Conservation (phyloP, 2,329 filamentous ascomycete species). For the Botryotinia narcissicola region DNA sequence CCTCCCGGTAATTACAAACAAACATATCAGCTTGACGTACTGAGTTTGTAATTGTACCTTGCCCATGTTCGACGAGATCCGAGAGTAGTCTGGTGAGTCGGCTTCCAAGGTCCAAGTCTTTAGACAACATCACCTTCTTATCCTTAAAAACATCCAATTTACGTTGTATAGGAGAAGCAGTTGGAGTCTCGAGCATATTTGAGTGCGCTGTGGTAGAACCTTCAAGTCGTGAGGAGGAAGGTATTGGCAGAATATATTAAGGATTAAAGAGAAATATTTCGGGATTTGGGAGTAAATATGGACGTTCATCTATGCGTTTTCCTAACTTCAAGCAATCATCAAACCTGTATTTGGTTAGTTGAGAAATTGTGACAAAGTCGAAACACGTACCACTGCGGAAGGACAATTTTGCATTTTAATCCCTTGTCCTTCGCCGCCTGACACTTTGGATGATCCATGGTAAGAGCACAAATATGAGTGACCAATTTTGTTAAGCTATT, state of each 20-base stretch:
- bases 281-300: conserved; percentile 82
- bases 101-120: conserved; percentile 68
- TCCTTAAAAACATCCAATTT: conserved; percentile 72
- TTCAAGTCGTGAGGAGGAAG: conserved; percentile 58
- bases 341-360: conserved; percentile 61
- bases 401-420: conserved; percentile 74
- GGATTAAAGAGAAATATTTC: conserved; percentile 67
- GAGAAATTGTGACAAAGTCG: background rate
- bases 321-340: conserved; percentile 94
- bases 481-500: conserved; percentile 68
- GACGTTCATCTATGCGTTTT: conserved; percentile 82
- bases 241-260: conserved; percentile 55
- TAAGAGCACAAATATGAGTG: conserved; percentile 86
- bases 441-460: conserved; percentile 71
- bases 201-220: conserved; percentile 61
- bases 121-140: conserved; percentile 73
- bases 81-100: conserved; percentile 66
- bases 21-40: conserved; percentile 76
- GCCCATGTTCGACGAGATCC: conserved; percentile 67
- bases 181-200: conserved; percentile 43
- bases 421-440: conserved; percentile 60
- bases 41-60: conserved; percentile 64
- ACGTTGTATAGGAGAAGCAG: conserved; percentile 45
- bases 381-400: conserved; percentile 76
- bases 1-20: conserved; percentile 84